These are phyloP conservation scores for Agroathelia rolfsii DNA, from an alignment of 1,284 basidiomycete genomes.

Conservation along the genomic window DNA sequence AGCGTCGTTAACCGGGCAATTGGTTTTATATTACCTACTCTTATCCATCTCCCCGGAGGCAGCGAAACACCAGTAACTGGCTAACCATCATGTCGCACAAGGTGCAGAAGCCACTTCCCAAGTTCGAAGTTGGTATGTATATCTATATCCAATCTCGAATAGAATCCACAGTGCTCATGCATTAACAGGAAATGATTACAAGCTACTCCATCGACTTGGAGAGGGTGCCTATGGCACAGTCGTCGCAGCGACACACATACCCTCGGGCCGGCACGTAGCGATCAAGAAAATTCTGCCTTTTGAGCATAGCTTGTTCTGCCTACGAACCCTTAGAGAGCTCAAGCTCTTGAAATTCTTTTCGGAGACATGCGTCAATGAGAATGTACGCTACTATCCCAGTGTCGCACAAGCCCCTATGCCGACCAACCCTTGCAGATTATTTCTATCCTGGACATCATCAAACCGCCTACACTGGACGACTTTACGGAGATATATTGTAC, in stretches of 20 bases:
- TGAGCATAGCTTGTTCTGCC: conserved; percentile 87
- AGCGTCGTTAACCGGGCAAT: too few species aligned
- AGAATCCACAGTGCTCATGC: not conserved
- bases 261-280: conserved; percentile 73
- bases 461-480: conserved; percentile 76
- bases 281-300: conserved; percentile 92
- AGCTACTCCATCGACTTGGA: conserved; percentile 85
- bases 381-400: conserved; percentile 44
- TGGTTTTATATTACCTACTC: too few species aligned
- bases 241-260: conserved; percentile 77
- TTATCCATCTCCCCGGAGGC: too few species aligned
- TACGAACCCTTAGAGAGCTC: conserved; percentile 78
- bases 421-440: conserved; percentile 58
- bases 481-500: conserved; percentile 90
- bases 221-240: conserved; percentile 85
- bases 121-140: conserved; percentile 53
- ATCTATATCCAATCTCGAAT: too few species aligned
- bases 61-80: too few species aligned
- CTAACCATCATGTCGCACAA: too few species aligned
- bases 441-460: conserved; percentile 91
- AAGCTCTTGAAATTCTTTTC: conserved; percentile 88
- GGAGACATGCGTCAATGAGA: conserved; percentile 87
- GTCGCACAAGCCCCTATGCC: conserved; percentile 8
- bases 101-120: conserved; percentile 38
- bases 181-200: conserved; percentile 74